Percentiles rank a stretch among this genome's conserved stretches.
phyloP scores from a whole-genome alignment of 73 alveolate species.

The Diophrys appendiculata region DNA sequence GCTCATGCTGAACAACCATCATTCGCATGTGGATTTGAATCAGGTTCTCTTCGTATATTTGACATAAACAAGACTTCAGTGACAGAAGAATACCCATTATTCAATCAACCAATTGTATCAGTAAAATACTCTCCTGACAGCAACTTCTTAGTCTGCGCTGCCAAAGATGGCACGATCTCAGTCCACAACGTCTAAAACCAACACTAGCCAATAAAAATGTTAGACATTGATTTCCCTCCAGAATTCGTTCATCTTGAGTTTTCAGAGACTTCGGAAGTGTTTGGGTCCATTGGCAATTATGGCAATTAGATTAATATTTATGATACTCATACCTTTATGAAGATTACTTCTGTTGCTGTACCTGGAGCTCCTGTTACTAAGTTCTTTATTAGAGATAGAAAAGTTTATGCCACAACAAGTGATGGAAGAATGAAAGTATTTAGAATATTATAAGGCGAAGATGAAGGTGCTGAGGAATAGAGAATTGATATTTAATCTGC shows the following conservation, averaged over 20 bases:
- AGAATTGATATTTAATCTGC: constrained; percentile 75
- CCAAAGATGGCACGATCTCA: constrained; percentile 64
- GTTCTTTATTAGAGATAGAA: not conserved
- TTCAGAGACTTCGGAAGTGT: constrained; percentile 36
- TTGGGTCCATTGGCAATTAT: constrained; percentile 60
- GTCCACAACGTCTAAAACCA: constrained; percentile 69
- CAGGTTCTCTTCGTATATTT: constrained; percentile 79
- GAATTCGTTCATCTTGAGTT: constrained; percentile 59
- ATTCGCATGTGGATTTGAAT: constrained; percentile 80
- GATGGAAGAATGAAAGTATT: not conserved
- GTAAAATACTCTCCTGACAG: constrained; percentile 66
- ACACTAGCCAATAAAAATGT: constrained; percentile 79
- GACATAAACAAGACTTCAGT: constrained; percentile 81
- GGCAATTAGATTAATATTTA: constrained; percentile 49
- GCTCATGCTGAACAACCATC: constrained; percentile 65
- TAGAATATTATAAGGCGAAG: constrained; percentile 44
- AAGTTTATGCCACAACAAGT: constrained; percentile 12
- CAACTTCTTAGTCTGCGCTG: constrained; percentile 55
- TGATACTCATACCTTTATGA: constrained; percentile 43
- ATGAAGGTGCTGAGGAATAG: no score
- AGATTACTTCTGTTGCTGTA: constrained; percentile 21
- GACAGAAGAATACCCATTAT: constrained; percentile 65
- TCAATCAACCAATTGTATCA: constrained; percentile 55
- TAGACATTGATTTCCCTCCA: constrained; percentile 62
- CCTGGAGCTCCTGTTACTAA: constrained; percentile 9